phyloP scores from a whole-genome alignment of 2,329 filamentous ascomycete species.

The Ophiostoma triangulosporum region DNA sequence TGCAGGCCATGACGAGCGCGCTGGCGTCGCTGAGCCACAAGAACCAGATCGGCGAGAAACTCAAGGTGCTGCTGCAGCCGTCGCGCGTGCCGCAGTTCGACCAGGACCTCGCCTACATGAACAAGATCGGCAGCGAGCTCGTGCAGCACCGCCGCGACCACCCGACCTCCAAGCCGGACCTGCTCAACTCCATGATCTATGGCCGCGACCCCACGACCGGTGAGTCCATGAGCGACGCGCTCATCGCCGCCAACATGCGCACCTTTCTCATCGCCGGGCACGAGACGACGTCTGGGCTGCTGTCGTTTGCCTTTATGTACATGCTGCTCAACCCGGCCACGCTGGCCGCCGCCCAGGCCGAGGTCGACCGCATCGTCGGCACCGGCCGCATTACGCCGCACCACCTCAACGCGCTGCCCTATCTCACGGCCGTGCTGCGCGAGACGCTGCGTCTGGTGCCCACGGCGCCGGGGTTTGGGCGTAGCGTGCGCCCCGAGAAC shows the following conservation, averaged over 20 bases:
- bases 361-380: constrained; percentile 39
- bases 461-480: background rate
- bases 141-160: constrained; percentile 39
- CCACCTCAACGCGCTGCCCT: constrained; percentile 27
- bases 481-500: background rate
- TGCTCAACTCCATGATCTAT: constrained; percentile 56
- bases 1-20: constrained; percentile 49
- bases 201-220: constrained; percentile 55
- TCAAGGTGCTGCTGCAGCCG: constrained; percentile 6
- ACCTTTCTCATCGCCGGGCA: constrained; percentile 32
- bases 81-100: constrained; percentile 7
- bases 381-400: constrained; percentile 31
- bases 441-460: constrained; percentile 35
- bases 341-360: constrained; percentile 33
- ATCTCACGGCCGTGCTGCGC: constrained; percentile 39
- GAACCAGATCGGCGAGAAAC: constrained; percentile 31
- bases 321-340: constrained; percentile 34
- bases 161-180: constrained; percentile 40
- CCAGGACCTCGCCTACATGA: constrained; percentile 37
- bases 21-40: constrained; percentile 35
- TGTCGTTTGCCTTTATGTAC: constrained; percentile 37
- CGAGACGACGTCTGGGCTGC: constrained; percentile 40
- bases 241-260: constrained; percentile 56
- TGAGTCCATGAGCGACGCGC: constrained; percentile 44
- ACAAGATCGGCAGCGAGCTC: constrained; percentile 46